These are phyloP conservation scores for Colletotrichum euphorbiae DNA, from an alignment of 2,329 filamentous ascomycete genomes.

Conservation along the genomic window DNA sequence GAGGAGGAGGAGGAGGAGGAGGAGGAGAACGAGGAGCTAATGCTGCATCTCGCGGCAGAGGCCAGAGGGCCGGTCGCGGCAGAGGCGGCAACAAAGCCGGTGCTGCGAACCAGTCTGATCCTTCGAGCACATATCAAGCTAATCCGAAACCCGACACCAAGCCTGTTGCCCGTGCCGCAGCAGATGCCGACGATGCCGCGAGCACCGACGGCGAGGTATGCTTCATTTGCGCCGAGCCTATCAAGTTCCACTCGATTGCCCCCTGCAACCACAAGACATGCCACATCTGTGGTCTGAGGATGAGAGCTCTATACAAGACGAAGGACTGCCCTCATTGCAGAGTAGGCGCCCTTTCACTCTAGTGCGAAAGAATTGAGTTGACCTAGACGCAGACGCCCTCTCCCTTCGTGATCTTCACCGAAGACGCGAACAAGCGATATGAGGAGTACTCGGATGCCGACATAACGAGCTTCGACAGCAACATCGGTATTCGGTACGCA, in stretches of 20 bases:
- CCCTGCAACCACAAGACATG: slow-evolving; percentile 98
- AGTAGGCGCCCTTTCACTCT: slow-evolving; percentile 60
- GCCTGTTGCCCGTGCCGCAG: slow-evolving; percentile 42
- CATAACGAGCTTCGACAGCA: slow-evolving; percentile 82
- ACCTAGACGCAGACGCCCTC: slow-evolving; percentile 68
- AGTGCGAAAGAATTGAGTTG: slow-evolving; percentile 31
- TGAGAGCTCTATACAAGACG: slow-evolving; percentile 95
- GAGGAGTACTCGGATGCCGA: slow-evolving; percentile 83
- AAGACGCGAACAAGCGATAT: slow-evolving; percentile 83
- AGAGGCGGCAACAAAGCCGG: slow-evolving; percentile 42
- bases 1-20: slow-evolving; percentile 55
- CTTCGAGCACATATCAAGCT: slow-evolving; percentile 9
- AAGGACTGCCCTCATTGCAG: slow-evolving; percentile 97
- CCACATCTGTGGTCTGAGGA: slow-evolving; percentile 91
- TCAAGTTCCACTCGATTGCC: slow-evolving; percentile 87
- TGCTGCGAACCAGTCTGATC: background rate
- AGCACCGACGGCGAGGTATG: slow-evolving; percentile 82
- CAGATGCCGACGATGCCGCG: slow-evolving; percentile 54
- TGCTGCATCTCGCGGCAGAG: slow-evolving; percentile 27
- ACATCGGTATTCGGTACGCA: slow-evolving; percentile 92
- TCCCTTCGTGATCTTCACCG: slow-evolving; percentile 90
- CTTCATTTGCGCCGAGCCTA: slow-evolving; percentile 95
- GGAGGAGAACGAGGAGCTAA: slow-evolving; percentile 51
- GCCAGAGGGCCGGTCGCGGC: slow-evolving; percentile 34
- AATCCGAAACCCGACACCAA: slow-evolving; percentile 32